Evolutionary conservation across 371 early-diverging fungal genomes (phyloP).

Genomic region (Lichtheimia hyalospora): DNA sequence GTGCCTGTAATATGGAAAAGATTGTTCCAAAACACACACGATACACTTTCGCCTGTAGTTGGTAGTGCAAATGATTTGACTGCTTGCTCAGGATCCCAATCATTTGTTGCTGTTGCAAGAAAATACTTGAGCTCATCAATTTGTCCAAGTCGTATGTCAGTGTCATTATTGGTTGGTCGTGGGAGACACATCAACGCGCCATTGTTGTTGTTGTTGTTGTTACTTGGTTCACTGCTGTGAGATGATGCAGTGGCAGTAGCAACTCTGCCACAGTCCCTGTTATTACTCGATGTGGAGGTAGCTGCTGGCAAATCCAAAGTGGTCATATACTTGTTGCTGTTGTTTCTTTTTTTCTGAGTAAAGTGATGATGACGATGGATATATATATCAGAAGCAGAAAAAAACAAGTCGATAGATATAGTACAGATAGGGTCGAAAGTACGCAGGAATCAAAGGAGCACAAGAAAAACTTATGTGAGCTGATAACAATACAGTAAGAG

Average conservation of each 20-base stretch:
- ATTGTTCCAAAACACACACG: conserved; percentile 92
- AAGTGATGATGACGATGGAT: not conserved
- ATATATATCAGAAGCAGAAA: no score
- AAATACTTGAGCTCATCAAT: conserved; percentile 59
- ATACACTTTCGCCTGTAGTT: conserved; percentile 78
- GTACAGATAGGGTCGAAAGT: not conserved
- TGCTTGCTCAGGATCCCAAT: conserved; percentile 50
- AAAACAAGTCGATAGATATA: no score
- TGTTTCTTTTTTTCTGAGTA: not conserved
- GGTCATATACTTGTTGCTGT: not conserved
- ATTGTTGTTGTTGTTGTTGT: conserved; percentile 6
- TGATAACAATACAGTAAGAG: not conserved
- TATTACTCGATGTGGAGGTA: not conserved
- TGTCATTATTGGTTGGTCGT: conserved; percentile 30
- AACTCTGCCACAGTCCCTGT: not conserved
- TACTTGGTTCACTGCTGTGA: not conserved
- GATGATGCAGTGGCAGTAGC: not conserved
- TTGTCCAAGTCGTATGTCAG: conserved; percentile 28
- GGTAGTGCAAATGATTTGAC: conserved; percentile 74
- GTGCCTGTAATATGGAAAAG: conserved; percentile 96
- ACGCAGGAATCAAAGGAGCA: not conserved
- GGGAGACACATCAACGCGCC: conserved; percentile 1
- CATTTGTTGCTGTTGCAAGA: conserved; percentile 57
- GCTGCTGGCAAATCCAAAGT: not conserved
- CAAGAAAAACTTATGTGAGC: not conserved